Evolutionary conservation across 345 rosid species (phyloP).

Genomic region (Salix koriyanagi): DNA sequence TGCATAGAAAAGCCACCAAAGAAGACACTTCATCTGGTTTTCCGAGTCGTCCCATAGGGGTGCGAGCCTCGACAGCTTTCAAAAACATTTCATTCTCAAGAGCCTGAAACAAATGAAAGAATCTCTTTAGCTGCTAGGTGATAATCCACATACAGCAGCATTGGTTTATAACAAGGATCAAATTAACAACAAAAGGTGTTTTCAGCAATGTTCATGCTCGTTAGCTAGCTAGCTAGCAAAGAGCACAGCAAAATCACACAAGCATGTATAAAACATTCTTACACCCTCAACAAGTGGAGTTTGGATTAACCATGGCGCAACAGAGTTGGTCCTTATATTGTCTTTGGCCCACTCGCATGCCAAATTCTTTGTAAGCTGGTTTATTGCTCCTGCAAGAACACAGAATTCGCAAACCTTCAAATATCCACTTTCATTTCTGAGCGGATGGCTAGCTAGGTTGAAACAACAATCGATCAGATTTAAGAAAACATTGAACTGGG

Average conservation of each 20-base stretch:
- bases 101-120: neutral
- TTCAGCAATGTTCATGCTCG: too few species aligned
- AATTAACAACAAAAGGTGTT: neutral
- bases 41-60: slow-evolving; percentile 10
- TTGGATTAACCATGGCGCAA: slow-evolving; percentile 16
- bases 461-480: neutral
- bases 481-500: too few species aligned
- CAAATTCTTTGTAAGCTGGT: slow-evolving; percentile 14
- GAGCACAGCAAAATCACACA: too few species aligned
- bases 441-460: neutral
- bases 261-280: neutral
- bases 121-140: neutral
- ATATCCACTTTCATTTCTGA: neutral
- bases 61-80: neutral
- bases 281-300: slow-evolving; percentile 10
- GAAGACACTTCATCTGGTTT: slow-evolving; percentile 10
- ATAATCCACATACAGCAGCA: neutral
- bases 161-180: neutral
- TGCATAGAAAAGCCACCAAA: slow-evolving; percentile 18
- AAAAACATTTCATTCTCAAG: neutral
- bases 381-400: slow-evolving; percentile 16
- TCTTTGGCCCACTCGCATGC: slow-evolving; percentile 30
- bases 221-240: too few species aligned
- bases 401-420: neutral
- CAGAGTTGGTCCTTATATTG: slow-evolving; percentile 16